Evolutionary conservation across 345 rosid species (phyloP), one percentile per base, ranked within the genome.

Genomic region (Camelina laxa): DNA sequence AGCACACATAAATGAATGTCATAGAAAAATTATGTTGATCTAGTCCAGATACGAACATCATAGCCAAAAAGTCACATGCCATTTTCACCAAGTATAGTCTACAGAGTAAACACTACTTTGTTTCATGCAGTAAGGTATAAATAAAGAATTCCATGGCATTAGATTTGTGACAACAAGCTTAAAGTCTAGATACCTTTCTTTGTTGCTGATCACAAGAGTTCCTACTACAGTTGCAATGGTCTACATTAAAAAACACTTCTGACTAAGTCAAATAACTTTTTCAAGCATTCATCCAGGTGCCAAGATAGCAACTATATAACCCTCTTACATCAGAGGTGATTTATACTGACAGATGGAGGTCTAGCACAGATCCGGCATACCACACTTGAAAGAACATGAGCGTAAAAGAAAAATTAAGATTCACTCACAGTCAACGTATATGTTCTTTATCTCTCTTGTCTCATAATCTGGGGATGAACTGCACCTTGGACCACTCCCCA

Each of bases 381-480:
- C 62, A 70, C 21, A 76, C 54, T 33, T 54, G 22, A 60, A 75
- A 59, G 53, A 30, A 47, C 60, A 57, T 30, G 50, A 24, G 12
- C 33, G 62, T 16, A 15, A 38, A 51, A 53, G 58, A 20, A 57
- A 22, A n/a, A 53, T 35, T 17, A 36, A 49, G 22, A 63, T 59
- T 59, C 36, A 89, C 98, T 89, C 83, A 95, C 99, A 88, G 67
- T 95, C 99, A 8, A 95, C 84, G 57, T 92, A 95, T 77, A 95
- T 95, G 84, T 87, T 95, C 86, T 95, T 95, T 76, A 95, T 95
- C 70, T 88, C 98, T 72, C 85, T 88, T 12, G 80, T 72, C 60
- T 87, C 94, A 50, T 71, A 81, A 49, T 92, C 92, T 41, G 93
- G 91, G 56, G 98, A 89, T 61, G 72, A 59, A 33, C 86, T 80